Evolutionary conservation across 441 rosid species (phyloP).

Genomic region (Mallotus japonicus): DNA sequence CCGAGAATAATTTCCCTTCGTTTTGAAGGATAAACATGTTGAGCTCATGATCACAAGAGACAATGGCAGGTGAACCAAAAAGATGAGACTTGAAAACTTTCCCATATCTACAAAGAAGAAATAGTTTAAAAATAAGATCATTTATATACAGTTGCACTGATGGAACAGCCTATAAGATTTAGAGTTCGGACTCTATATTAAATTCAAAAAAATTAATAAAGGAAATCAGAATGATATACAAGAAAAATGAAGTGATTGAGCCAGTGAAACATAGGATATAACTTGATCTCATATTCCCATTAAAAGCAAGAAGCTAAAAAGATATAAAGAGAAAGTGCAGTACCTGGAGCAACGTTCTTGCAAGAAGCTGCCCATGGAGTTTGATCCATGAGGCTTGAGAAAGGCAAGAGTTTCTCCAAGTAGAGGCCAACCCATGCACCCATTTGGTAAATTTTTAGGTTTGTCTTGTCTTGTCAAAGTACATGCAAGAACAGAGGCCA

Average conservation of each 20-base stretch:
- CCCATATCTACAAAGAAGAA: conserved; percentile 49
- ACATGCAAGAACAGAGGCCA: conserved; percentile 28
- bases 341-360: conserved; percentile 62
- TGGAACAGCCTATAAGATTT: too few species aligned
- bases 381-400: conserved; percentile 75
- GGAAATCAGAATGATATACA: too few species aligned
- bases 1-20: conserved; percentile 66
- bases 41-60: conserved; percentile 81
- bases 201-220: too few species aligned
- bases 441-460: conserved; percentile 40
- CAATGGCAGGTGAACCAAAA: conserved; percentile 75
- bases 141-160: too few species aligned
- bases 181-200: too few species aligned
- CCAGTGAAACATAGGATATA: too few species aligned
- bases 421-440: conserved; percentile 81
- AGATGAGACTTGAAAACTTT: conserved; percentile 73
- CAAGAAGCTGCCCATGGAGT: conserved; percentile 61
- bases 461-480: conserved; percentile 16
- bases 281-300: too few species aligned
- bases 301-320: too few species aligned
- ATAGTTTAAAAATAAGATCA: neutral
- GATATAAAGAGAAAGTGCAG: neutral
- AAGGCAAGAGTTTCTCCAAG: conserved; percentile 68
- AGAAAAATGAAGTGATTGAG: too few species aligned
- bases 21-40: conserved; percentile 78